Base-by-base conservation (phyloP, 768 basidiomycete genomes). In the Pisolithus marmoratus region DNA sequence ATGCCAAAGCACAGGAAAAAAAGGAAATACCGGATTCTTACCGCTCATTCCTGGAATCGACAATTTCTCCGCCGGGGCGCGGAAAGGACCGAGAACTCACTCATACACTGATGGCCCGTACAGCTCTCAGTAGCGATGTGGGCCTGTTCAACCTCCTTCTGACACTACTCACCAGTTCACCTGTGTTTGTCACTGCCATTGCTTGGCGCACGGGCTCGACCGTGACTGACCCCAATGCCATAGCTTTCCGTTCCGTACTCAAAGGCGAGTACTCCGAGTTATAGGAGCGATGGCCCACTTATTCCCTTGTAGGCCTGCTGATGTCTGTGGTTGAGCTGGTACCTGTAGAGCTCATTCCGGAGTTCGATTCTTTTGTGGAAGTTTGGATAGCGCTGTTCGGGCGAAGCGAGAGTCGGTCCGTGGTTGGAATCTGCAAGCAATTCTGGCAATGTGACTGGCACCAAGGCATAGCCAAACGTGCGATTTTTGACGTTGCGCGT, bases 371-470 rank as follows among this genome's bases (percentile, higher is more conserved):
- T 2, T 73, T 93, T 7, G 73, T 88, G 37, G 82, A 90, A 49
- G 81, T 87, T 8, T 91, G 90, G 87, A 79, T 86, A 47, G 79
- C 84, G 0, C 72, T 95, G 15, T 90, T 87, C 52, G 90, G 90
- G 6, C 78, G 87, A 23, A 88, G 86, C 58, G 71, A 82, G 72
- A 65, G 71, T 63, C 63, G 69, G 52, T 80, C 88, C 26, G 75
- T 87, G 23, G 73, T 79, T 11, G 81, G 80, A 3, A 83, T 95
- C 53, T 87, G 85, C 56, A 72, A 77, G 5, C 90, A 94, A 58
- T 94, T 82, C 65, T 97, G 94, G 92, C 75, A 83, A 49, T 74
- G 72, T 2, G 91, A 94, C 61, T 88, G 83, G 81, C 71, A 81
- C 37, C 73, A 77, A 36, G 81, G 81, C 44, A 75, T 78, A 4